Conservation (phyloP, 192 early-diverging fungal genomes). For the Umbelopsis vinacea region DNA sequence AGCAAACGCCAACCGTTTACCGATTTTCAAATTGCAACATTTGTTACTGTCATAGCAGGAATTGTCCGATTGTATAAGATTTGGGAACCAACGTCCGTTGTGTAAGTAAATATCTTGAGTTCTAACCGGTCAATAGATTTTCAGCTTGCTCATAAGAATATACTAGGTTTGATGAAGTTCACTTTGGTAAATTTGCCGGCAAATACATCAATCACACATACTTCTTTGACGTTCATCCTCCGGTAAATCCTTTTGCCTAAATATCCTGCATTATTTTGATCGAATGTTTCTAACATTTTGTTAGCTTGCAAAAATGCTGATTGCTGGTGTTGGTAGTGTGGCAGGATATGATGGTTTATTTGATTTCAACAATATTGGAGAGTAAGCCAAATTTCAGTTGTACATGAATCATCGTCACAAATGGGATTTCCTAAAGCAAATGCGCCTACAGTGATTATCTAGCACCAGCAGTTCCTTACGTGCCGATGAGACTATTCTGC, state of each 20-base stretch:
- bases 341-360: constrained; percentile 91
- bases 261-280: not conserved
- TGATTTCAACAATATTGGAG: constrained; percentile 88
- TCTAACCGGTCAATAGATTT: not conserved
- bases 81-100: constrained; percentile 48
- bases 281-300: not conserved
- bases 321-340: constrained; percentile 62
- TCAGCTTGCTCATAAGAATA: not conserved
- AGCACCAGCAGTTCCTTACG: constrained; percentile 82
- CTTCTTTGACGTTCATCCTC: constrained; percentile 94
- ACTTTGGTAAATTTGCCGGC: constrained; percentile 92
- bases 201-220: constrained; percentile 84
- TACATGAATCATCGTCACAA: not conserved
- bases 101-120: constrained; percentile 43
- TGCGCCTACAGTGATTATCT: constrained; percentile 69
- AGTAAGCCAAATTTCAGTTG: constrained; percentile 44
- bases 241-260: constrained; percentile 63
- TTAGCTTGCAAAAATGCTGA: constrained; percentile 43
- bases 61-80: constrained; percentile 49
- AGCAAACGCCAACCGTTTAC: not conserved
- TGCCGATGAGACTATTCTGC: constrained; percentile 77
- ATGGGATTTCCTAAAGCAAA: not conserved
- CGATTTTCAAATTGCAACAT: constrained; percentile 36
- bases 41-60: constrained; percentile 40
- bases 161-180: constrained; percentile 94